Evolutionary conservation across 2,329 filamentous ascomycete genomes (phyloP).

Genomic region (Fusarium compactum): DNA sequence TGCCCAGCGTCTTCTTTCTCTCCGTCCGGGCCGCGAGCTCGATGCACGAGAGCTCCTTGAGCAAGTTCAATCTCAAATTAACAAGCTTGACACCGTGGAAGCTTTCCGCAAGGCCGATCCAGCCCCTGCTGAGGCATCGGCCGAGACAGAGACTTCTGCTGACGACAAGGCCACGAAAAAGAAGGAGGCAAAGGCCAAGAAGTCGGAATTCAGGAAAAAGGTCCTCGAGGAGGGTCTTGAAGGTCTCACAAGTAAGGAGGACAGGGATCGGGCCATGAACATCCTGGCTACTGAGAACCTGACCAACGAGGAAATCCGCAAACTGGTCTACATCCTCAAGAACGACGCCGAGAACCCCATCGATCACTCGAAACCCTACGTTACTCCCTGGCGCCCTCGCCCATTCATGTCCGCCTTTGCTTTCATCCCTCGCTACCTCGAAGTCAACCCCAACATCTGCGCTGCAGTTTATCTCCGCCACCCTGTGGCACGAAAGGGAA

Average conservation of each 20-base stretch:
- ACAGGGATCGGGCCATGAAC: slow-evolving; percentile 48
- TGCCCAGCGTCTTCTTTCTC: slow-evolving; percentile 70
- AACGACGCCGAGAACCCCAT: slow-evolving; percentile 79
- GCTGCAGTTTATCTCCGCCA: slow-evolving; percentile 94
- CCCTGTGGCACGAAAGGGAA: slow-evolving; percentile 86
- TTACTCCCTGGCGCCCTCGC: slow-evolving; percentile 89
- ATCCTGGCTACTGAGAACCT: slow-evolving; percentile 53
- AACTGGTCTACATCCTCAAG: slow-evolving; percentile 68
- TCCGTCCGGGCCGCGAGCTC: slow-evolving; percentile 50
- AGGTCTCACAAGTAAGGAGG: slow-evolving; percentile 50
- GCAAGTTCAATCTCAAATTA: slow-evolving; percentile 51
- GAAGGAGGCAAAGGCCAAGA: slow-evolving; percentile 38
- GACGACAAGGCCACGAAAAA: slow-evolving; percentile 33
- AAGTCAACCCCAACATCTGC: slow-evolving; percentile 98
- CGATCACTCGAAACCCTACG: slow-evolving; percentile 84
- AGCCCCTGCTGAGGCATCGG: slow-evolving; percentile 6
- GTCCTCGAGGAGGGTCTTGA: slow-evolving; percentile 53
- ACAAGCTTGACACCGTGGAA: slow-evolving; percentile 50
- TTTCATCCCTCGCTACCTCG: slow-evolving; percentile 93
- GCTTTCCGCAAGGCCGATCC: slow-evolving; percentile 49
- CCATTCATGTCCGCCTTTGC: slow-evolving; percentile 92
- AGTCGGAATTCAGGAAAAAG: slow-evolving; percentile 47
- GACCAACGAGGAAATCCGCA: slow-evolving; percentile 63
- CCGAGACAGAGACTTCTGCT: slow-evolving; percentile 6
- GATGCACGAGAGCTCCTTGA: slow-evolving; percentile 48